Conservation (phyloP, 768 basidiomycete genomes). For the Strobilomyces dryophilus region DNA sequence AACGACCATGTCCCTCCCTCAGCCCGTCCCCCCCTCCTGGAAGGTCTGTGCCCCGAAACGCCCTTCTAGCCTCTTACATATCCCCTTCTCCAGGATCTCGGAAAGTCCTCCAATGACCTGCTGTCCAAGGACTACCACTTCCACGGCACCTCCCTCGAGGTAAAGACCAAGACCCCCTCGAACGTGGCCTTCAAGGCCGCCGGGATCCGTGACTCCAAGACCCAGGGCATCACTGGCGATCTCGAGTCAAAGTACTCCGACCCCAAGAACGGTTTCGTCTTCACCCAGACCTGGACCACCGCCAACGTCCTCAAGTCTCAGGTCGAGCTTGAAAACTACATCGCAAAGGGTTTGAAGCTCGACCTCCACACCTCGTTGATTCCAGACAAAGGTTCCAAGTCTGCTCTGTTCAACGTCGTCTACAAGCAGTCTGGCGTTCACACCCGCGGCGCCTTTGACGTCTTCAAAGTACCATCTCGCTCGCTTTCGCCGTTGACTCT, state of each 20-base stretch:
- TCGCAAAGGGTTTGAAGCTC: conserved; percentile 96
- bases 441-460: conserved; percentile 83
- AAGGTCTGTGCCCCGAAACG: conserved; percentile 49
- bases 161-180: conserved; percentile 87
- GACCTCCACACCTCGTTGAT: conserved; percentile 80
- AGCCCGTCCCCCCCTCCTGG: conserved; percentile 96
- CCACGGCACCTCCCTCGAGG: conserved; percentile 66
- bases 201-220: conserved; percentile 75
- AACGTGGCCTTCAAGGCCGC: conserved; percentile 92
- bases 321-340: conserved; percentile 94
- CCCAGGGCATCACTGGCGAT: conserved; percentile 75
- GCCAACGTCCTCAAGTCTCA: conserved; percentile 86
- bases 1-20: conserved; percentile 77
- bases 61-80: background rate
- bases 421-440: conserved; percentile 98
- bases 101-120: conserved; percentile 96
- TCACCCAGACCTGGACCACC: conserved; percentile 97
- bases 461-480: conserved; percentile 72
- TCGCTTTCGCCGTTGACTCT: background rate
- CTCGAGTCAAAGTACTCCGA: conserved; percentile 94
- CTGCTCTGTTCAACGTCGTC: conserved; percentile 73
- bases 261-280: conserved; percentile 85
- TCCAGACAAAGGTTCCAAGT: conserved; percentile 85
- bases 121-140: conserved; percentile 90
- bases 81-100: conserved; percentile 67